Evolutionary conservation across 2,329 filamentous ascomycete species (phyloP).

Genomic region (Coniochaeta hoffmannii): DNA sequence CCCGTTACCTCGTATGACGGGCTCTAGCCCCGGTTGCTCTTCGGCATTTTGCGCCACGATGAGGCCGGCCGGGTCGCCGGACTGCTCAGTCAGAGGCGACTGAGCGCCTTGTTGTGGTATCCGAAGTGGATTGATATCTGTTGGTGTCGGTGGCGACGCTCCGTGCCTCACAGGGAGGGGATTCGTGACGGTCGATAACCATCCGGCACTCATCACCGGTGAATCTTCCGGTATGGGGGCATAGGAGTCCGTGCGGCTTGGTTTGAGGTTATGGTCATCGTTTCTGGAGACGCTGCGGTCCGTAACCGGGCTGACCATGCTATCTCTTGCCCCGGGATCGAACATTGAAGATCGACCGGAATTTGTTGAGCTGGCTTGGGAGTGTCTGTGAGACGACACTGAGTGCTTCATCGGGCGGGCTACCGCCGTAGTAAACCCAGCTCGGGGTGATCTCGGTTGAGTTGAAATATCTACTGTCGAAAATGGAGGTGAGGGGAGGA

Average conservation of each 20-base stretch:
- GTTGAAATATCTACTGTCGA: not conserved
- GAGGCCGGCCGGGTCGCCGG: not conserved
- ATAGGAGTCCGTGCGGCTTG: not conserved
- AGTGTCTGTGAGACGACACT: not conserved
- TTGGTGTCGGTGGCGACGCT: not conserved
- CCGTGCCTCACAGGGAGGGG: not conserved
- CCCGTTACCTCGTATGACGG: not conserved
- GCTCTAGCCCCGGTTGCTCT: slow-evolving; percentile 1
- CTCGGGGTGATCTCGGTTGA: not conserved
- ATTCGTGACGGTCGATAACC: not conserved
- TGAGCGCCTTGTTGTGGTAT: not conserved
- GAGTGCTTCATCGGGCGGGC: not conserved
- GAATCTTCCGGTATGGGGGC: not conserved
- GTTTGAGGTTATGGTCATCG: not conserved
- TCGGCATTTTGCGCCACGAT: not conserved
- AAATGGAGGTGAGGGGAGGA: not conserved
- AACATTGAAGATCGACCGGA: not conserved
- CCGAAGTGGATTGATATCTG: not conserved
- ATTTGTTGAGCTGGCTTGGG: not conserved
- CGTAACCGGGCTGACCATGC: not conserved
- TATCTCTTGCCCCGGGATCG: not conserved
- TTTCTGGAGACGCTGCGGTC: not conserved
- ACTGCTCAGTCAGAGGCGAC: not conserved
- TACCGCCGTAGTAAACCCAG: not conserved
- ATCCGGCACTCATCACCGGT: slow-evolving; percentile 2